Percentiles rank a stretch among this genome's conserved stretches.
These are phyloP conservation scores for Medicago arabica DNA, from an alignment of 306 rosid genomes.

Conservation along the genomic window DNA sequence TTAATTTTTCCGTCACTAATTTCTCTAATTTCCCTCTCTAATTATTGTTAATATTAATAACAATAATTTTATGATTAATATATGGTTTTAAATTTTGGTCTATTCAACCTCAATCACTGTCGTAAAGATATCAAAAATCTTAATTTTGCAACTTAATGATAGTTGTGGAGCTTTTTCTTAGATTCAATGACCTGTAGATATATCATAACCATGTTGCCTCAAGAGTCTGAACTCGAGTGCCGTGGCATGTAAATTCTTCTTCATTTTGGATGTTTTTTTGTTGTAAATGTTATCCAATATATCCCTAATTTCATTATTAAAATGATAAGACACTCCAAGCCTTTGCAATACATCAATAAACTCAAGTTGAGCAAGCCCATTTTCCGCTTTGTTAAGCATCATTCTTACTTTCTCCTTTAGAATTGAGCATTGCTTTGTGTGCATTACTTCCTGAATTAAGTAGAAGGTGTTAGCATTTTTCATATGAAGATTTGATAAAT, in stretches of 20 bases:
- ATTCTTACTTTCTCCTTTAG: slow-evolving; percentile 22
- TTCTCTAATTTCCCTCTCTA: no score
- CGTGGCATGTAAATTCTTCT: not conserved
- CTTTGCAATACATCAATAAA: slow-evolving; percentile 23
- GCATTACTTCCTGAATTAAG: not conserved
- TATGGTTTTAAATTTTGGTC: no score
- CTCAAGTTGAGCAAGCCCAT: slow-evolving; percentile 23
- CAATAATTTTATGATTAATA: no score
- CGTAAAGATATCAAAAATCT: no score
- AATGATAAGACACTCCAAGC: slow-evolving; percentile 19
- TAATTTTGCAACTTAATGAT: no score
- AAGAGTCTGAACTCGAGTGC: slow-evolving; percentile 5
- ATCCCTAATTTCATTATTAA: not conserved
- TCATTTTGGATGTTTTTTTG: not conserved
- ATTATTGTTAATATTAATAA: no score
- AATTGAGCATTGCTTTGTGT: not conserved
- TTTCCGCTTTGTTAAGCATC: not conserved
- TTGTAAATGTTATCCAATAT: slow-evolving; percentile 22
- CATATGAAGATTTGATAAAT: no score
- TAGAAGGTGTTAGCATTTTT: no score
- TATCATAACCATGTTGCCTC: slow-evolving; percentile 17
- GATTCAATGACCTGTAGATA: slow-evolving; percentile 3
- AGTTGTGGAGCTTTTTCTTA: no score
- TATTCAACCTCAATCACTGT: no score
- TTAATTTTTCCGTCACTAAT: no score